phyloP scores from a whole-genome alignment of 257 asterid genomes.

The Sherardia arvensis region DNA sequence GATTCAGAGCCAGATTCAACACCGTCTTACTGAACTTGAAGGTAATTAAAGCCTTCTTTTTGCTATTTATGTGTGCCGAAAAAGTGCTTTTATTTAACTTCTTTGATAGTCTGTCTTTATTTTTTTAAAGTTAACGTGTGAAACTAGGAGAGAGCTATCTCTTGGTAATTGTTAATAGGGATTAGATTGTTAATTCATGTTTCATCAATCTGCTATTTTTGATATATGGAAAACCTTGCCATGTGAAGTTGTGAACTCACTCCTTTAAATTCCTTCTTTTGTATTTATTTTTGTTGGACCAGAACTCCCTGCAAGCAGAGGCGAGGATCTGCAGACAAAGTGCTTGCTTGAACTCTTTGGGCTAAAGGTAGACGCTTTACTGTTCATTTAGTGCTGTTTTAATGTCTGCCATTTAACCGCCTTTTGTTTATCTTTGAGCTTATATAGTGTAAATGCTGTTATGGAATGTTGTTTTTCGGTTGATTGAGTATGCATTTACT shows the following conservation, averaged over 20 bases:
- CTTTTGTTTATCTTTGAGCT: neutral
- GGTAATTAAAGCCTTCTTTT: constrained; percentile 34
- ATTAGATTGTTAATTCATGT: neutral
- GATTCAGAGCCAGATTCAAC: constrained; percentile 52
- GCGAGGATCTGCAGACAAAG: constrained; percentile 94
- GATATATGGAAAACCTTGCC: neutral
- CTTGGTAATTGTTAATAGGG: neutral
- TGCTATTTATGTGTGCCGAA: neutral
- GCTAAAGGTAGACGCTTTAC: constrained; percentile 55
- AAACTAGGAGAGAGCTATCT: neutral
- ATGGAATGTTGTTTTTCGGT: neutral
- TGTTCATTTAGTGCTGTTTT: neutral
- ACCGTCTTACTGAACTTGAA: constrained; percentile 73
- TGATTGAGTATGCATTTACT: neutral
- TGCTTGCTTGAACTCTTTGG: constrained; percentile 97
- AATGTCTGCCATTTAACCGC: neutral
- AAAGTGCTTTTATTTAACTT: neutral
- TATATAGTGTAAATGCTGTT: neutral
- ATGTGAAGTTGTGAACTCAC: neutral
- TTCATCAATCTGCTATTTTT: neutral
- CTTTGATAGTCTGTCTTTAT: neutral
- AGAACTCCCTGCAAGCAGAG: constrained; percentile 89
- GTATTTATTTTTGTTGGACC: constrained; percentile 20
- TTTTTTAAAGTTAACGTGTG: neutral
- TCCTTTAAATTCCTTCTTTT: constrained; percentile 7